Percentiles rank a stretch among this genome's conserved stretches.
phyloP scores from a whole-genome alignment of 345 rosid genomes.

The Lepidium didymum region DNA sequence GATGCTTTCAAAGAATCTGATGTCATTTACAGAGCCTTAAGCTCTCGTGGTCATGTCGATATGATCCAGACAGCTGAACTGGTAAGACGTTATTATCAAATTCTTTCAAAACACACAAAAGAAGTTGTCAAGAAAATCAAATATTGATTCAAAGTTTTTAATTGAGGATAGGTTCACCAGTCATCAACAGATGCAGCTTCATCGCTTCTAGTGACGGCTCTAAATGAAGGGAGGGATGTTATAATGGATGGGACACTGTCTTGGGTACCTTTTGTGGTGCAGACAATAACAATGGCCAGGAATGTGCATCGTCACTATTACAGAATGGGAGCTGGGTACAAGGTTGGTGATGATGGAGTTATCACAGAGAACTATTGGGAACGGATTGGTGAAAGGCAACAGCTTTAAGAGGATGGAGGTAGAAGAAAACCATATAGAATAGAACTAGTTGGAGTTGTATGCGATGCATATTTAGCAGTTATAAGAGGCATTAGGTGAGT shows the following conservation, averaged over 20 bases:
- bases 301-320: constrained; percentile 75
- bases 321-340: constrained; percentile 88
- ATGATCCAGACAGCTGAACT: constrained; percentile 86
- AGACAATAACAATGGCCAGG: constrained; percentile 84
- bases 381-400: constrained; percentile 49
- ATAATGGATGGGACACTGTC: constrained; percentile 96
- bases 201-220: constrained; percentile 81
- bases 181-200: constrained; percentile 96
- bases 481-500: constrained; percentile 83
- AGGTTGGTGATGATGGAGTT: constrained; percentile 46
- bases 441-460: constrained; percentile 89
- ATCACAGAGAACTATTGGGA: constrained; percentile 89
- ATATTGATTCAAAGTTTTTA: background rate
- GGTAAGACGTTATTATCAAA: constrained; percentile 29
- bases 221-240: constrained; percentile 89
- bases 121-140: background rate
- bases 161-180: constrained; percentile 66
- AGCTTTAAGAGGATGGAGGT: constrained; percentile 37
- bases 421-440: constrained; percentile 81
- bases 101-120: background rate
- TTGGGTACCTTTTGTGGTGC: constrained; percentile 85
- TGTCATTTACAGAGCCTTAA: constrained; percentile 82
- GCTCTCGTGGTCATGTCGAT: constrained; percentile 81
- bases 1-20: constrained; percentile 97
- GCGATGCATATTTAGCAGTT: constrained; percentile 91